Base-by-base conservation (phyloP, 2,329 filamentous ascomycete genomes). In the Bimuria novae-zelandiae region DNA sequence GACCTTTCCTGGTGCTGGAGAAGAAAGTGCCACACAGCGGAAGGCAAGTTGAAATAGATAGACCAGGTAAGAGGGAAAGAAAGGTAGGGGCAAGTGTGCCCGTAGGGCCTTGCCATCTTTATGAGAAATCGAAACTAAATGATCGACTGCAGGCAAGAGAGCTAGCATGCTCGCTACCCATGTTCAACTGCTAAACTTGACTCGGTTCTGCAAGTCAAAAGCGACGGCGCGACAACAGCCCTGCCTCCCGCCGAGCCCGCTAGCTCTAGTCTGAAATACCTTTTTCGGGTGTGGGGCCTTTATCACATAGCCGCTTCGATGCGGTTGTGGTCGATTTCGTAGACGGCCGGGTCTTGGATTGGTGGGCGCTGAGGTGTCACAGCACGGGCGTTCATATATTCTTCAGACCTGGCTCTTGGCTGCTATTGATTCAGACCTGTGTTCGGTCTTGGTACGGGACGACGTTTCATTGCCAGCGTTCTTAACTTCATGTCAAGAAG, bases 51-150 rank as follows among this genome's bases (percentile, higher is more conserved):
- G n/a, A n/a, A n/a, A n/a, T n/a, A n/a, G n/a, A n/a, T n/a, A n/a
- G n/a, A n/a, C n/a, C 19, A 54, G 29, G 47, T 49, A 60, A 55
- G 54, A 59, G 59, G 51, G 61, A 49, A 33, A 47, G 49, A 58
- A 50, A 42, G 54, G 47, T 55, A 47, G 32, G 5, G 30, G 50
- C 27, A 21, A 36, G 56, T 42, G 51, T 51, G 57, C 33, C 42
- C 56, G 32, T 33, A 50, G 43, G 30, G 32, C n/a, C 32, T 17
- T 33, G 19, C 42, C 29, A 44, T 35, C 11, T 33, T 44, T 44
- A 44, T 44, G 27, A 19, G 41, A 4, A 22, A 21, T 21, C 16
- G 16, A 44, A 22, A 11, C 41, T 30, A 27, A n/a, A 44, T 32
- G 27, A 32, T 44, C 16, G 27, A 19, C 42, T 33, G 16, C 29